A percentile compares a stretch with the other conserved stretches of the same genome.
Evolutionary conservation across 768 basidiomycete species (phyloP).

Genomic region (Pleurotus djamor): DNA sequence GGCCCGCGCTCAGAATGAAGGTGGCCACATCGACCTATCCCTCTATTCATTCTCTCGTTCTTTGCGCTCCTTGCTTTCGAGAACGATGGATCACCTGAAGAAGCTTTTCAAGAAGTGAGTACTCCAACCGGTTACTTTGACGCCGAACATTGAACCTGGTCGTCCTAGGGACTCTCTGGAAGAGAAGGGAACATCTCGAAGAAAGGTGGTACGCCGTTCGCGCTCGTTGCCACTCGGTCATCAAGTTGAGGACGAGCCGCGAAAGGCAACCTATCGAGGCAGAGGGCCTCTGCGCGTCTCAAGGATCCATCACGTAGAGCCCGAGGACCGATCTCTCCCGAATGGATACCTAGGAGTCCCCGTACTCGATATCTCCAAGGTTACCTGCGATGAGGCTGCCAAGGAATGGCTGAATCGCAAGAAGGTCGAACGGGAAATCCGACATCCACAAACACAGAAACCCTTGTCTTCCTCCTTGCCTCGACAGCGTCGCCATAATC

Average conservation of each 20-base stretch:
- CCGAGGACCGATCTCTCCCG: not conserved
- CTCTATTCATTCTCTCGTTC: not conserved
- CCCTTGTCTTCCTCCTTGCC: not conserved
- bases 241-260: not conserved
- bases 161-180: not conserved
- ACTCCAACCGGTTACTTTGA: not conserved
- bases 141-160: not conserved
- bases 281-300: not conserved
- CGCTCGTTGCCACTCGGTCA: slow-evolving; percentile 1
- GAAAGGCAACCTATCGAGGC: slow-evolving; percentile 3
- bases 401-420: not conserved
- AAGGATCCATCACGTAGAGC: not conserved
- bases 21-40: not conserved
- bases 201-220: not conserved
- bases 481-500: not conserved
- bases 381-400: not conserved
- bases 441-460: not conserved
- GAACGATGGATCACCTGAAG: slow-evolving; percentile 1
- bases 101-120: slow-evolving; percentile 7
- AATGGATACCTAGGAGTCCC: not conserved
- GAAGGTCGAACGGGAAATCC: not conserved
- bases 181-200: not conserved
- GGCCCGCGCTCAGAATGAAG: not conserved
- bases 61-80: not conserved
- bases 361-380: slow-evolving; percentile 1